Evolutionary conservation across 2,329 filamentous ascomycete species (phyloP), one percentile per base, ranked within the genome.

Genomic region (Diaporthe sp.): DNA sequence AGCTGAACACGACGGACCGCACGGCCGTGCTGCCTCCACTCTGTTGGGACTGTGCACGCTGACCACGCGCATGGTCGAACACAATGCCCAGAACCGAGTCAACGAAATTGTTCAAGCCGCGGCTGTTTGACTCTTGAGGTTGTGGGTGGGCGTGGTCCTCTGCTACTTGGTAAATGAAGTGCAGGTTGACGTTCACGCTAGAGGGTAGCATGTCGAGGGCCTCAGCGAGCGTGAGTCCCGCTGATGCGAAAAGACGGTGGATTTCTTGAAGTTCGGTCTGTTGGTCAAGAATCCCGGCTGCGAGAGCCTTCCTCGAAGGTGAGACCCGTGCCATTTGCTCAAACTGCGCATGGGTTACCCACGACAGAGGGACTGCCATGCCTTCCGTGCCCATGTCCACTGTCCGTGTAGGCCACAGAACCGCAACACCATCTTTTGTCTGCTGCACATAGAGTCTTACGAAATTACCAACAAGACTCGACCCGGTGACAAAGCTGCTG

Each of bases 401-500:
- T 12, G 93, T 94, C 92, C 96, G 98, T 74, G 89, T 89, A 7
- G 96, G 96, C 89, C 95, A 97, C 35, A 98, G 87, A 1, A 99
- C 94, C 0, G 96, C 95, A 0, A 97, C 86, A 1, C 93, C 93
- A 81, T 99, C 97, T 75, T 92, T 93, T 0, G 96, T 98, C 78
- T 98, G 90, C 81, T 99, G 97, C 33, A 98, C 94, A 80, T 95
- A 97, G 10, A 99, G 86, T 73, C 96, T 92, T 33, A 98, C 92
- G 82, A 98, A 98, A 80, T 98, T 94, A n/a, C 97, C 97, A 3
- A 95, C 97, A 72, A 99, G 84, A 84, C 96, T 98, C 13, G 96
- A 98, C 0, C 96, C 97, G 0, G 96, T 98, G 25, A 99, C 95
- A 33, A 98, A 91, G 33, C 95, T 94, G 80, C 91, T 97, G 33